Base-by-base conservation (phyloP, 2,329 filamentous ascomycete species). In the Fusarium piperis region DNA sequence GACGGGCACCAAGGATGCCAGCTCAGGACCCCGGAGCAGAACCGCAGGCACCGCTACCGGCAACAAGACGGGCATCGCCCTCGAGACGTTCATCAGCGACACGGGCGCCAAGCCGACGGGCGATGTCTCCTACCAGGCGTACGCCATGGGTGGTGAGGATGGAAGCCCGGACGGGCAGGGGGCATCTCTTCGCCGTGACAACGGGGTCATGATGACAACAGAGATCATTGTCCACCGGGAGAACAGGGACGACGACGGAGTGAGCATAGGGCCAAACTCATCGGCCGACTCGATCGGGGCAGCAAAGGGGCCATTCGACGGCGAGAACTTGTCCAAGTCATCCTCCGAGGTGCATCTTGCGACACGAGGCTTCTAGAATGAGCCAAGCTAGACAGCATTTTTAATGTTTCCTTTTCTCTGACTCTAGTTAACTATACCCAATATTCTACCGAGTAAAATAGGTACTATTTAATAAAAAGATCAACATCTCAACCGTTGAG, bases 181-280 rank as follows among this genome's bases (percentile, higher is more conserved):
- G 11, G 12, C 30, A 18, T 48, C 46, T 2, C 38, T 18, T 18
- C 73, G 56, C 1, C 59, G 67, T 0, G 67, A 69, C 20, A 52
- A 74, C 13, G 64, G 68, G 1, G 75, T 77, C 8, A 68, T 77
- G 67, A 76, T 77, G 75, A 77, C 75, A 23, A 77, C 75, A 0
- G 75, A 77, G 16, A 68, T 77, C 23, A 70, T 72, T 3, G 63
- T 77, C 4, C 64, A 59, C 5, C 59, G 75, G 6, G 74, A 77
- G 26, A 28, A 69, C 2, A 55, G 75, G 48, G 75, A 72, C 0
- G 72, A 77, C 4, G 68, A 76, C 1, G 58, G 39, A 1, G 55
- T 46, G 28, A 77, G 75, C 10, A 59, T 76, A 26, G 73, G 66
- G 0, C 62, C 38, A 4, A 76, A 67, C 2, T 77, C 72, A 0